A percentile compares a stretch with the other conserved stretches of the same genome.
These are phyloP conservation scores for Neopestalotiopsis sp. DNA, from an alignment of 2,329 filamentous ascomycete genomes.

Conservation along the genomic window DNA sequence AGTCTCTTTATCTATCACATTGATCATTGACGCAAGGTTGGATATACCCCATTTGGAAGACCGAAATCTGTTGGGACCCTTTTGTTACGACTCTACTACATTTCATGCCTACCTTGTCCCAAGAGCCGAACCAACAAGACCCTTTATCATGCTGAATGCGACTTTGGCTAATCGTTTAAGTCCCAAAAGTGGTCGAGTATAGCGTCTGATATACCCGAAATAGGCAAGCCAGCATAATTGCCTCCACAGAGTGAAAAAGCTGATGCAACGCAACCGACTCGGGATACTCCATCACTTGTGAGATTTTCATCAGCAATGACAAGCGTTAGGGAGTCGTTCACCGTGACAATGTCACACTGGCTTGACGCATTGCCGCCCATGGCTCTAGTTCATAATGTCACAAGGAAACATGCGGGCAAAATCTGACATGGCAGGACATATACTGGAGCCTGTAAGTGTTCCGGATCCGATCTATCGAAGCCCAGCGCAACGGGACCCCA, in stretches of 20 bases:
- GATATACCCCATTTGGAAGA: not conserved
- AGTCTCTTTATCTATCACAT: not conserved
- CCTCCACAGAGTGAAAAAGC: not conserved
- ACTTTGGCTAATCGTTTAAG: not conserved
- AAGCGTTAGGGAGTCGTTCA: not conserved
- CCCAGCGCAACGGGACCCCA: no score
- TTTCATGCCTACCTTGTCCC: not conserved
- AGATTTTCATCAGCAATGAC: not conserved
- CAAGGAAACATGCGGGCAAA: no score
- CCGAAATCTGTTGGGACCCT: not conserved
- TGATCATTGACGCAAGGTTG: not conserved
- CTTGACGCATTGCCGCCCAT: not conserved
- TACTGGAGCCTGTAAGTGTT: no score
- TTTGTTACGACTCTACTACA: not conserved
- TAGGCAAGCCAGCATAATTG: conserved; percentile 3
- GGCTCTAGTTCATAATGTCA: no score
- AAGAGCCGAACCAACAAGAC: not conserved
- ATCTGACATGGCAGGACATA: no score
- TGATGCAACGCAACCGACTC: not conserved
- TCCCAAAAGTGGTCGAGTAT: conserved; percentile 1
- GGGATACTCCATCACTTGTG: not conserved
- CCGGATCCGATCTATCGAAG: no score
- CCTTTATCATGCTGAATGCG: not conserved
- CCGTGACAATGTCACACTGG: not conserved
- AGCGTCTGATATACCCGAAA: conserved; percentile 1